phyloP scores from a whole-genome alignment of 116 monocot species.

The Cymodocea nodosa region DNA sequence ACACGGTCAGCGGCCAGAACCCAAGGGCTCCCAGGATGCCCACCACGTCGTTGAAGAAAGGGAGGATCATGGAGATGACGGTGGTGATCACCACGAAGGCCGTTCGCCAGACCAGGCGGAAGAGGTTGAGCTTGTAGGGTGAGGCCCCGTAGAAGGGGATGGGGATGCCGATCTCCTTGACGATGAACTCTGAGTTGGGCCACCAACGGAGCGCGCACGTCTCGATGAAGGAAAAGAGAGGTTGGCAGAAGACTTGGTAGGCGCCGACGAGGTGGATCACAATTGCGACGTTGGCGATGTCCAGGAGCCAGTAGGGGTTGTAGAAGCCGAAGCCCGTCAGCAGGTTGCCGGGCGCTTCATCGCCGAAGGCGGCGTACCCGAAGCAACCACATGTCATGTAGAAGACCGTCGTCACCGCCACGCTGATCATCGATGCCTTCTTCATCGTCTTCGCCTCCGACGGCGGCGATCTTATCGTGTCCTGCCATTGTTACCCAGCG shows the following conservation, averaged over 20 bases:
- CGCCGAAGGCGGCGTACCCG: constrained; percentile 91
- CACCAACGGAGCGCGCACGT: constrained; percentile 35
- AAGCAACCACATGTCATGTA: constrained; percentile 85
- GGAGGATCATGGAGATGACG: constrained; percentile 66
- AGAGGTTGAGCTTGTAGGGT: constrained; percentile 31
- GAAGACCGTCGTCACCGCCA: constrained; percentile 57
- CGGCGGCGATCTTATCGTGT: constrained; percentile 73
- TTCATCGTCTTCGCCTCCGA: constrained; percentile 84
- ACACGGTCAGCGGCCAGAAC: constrained; percentile 93
- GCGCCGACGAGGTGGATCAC: constrained; percentile 86
- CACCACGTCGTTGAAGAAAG: constrained; percentile 93
- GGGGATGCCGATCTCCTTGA: constrained; percentile 7
- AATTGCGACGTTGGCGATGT: constrained; percentile 86
- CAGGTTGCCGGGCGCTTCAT: constrained; percentile 75
- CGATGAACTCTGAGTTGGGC: constrained; percentile 39
- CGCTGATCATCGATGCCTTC: constrained; percentile 51
- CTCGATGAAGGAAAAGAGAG: constrained; percentile 82
- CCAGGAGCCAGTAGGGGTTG: constrained; percentile 89
- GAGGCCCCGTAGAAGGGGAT: neutral
- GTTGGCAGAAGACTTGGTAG: constrained; percentile 92
- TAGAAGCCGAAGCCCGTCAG: constrained; percentile 97
- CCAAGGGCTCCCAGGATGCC: constrained; percentile 77
- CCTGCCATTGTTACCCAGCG: constrained; percentile 20
- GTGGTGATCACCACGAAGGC: constrained; percentile 63
- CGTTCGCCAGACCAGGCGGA: constrained; percentile 57